Percentiles rank a stretch among this genome's conserved stretches.
These are phyloP conservation scores for Gryganskiella cystojenkinii DNA, from an alignment of 192 early-diverging fungal genomes.

Conservation along the genomic window DNA sequence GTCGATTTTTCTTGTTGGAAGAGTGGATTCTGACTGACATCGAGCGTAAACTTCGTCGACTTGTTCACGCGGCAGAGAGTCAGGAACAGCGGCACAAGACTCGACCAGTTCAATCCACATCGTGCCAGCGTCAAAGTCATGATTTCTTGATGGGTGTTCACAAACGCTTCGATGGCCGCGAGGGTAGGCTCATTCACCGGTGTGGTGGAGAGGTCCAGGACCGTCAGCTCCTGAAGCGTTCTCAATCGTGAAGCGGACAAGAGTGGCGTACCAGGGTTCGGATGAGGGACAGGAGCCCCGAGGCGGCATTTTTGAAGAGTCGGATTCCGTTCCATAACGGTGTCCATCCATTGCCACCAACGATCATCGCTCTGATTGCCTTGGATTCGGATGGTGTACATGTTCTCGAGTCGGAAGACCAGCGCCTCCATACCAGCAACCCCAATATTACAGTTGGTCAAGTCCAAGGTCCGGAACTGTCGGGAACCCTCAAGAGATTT, in stretches of 20 bases:
- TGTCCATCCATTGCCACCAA: constrained; percentile 51
- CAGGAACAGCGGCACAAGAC: constrained; percentile 17
- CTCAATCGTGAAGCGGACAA: constrained; percentile 7
- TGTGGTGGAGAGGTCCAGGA: constrained; percentile 28
- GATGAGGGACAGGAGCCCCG: constrained; percentile 18
- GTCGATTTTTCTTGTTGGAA: constrained; percentile 30
- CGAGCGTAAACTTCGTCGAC: constrained; percentile 38
- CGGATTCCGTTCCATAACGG: constrained; percentile 24
- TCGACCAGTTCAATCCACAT: constrained; percentile 24
- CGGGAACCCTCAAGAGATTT: constrained; percentile 19
- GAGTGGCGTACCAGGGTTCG: not conserved
- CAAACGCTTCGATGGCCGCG: constrained; percentile 1
- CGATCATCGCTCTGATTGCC: constrained; percentile 29
- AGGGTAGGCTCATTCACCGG: constrained; percentile 20
- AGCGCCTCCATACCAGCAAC: constrained; percentile 26
- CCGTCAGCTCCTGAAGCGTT: constrained; percentile 13
- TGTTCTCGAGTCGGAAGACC: constrained; percentile 17
- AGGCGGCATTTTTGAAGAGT: constrained; percentile 29
- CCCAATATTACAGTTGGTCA: constrained; percentile 44
- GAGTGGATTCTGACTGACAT: constrained; percentile 42
- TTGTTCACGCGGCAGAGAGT: constrained; percentile 31
- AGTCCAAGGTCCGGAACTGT: constrained; percentile 35
- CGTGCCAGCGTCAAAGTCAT: constrained; percentile 13
- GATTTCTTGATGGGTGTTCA: constrained; percentile 2
- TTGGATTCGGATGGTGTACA: constrained; percentile 32